Evolutionary conservation across 2,329 filamentous ascomycete species (phyloP).

Genomic region (Xylaria sp.): DNA sequence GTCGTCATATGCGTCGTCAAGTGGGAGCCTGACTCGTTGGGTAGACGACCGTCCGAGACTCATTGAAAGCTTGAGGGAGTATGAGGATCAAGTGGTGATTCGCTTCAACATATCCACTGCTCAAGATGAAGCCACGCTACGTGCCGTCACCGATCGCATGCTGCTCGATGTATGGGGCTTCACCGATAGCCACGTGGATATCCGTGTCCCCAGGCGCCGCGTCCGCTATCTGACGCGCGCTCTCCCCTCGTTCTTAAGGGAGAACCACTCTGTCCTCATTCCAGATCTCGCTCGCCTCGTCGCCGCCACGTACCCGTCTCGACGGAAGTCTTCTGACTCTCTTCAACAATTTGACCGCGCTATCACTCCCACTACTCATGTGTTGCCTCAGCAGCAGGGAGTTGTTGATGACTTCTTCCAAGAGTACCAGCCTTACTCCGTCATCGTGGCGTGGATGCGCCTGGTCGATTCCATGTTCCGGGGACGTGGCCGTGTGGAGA

Average conservation of each 20-base stretch:
- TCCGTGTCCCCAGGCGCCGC: slow-evolving; percentile 70
- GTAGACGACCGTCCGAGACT: slow-evolving; percentile 27
- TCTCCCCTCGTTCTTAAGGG: slow-evolving; percentile 67
- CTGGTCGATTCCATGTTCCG: slow-evolving; percentile 81
- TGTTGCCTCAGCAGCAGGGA: slow-evolving; percentile 25
- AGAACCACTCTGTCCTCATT: slow-evolving; percentile 69
- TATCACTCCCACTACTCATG: slow-evolving; percentile 30
- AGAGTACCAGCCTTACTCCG: slow-evolving; percentile 83
- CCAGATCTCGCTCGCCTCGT: slow-evolving; percentile 74
- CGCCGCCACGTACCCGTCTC: slow-evolving; percentile 64
- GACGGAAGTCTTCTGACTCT: slow-evolving; percentile 18
- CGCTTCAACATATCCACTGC: slow-evolving; percentile 69
- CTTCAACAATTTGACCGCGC: slow-evolving; percentile 20
- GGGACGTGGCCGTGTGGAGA: slow-evolving; percentile 62
- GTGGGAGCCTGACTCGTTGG: slow-evolving; percentile 23
- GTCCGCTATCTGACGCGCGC: slow-evolving; percentile 73
- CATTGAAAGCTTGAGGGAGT: slow-evolving; percentile 42
- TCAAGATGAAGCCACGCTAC: slow-evolving; percentile 27
- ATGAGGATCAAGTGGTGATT: slow-evolving; percentile 79
- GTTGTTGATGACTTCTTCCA: slow-evolving; percentile 79
- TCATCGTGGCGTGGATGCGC: slow-evolving; percentile 84
- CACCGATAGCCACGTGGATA: slow-evolving; percentile 75
- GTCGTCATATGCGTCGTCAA: slow-evolving; percentile 20
- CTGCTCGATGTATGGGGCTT: slow-evolving; percentile 91
- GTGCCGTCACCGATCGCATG: slow-evolving; percentile 42